These are phyloP conservation scores for Neonectria sp. DNA, from an alignment of 2,329 filamentous ascomycete genomes.

Conservation along the genomic window DNA sequence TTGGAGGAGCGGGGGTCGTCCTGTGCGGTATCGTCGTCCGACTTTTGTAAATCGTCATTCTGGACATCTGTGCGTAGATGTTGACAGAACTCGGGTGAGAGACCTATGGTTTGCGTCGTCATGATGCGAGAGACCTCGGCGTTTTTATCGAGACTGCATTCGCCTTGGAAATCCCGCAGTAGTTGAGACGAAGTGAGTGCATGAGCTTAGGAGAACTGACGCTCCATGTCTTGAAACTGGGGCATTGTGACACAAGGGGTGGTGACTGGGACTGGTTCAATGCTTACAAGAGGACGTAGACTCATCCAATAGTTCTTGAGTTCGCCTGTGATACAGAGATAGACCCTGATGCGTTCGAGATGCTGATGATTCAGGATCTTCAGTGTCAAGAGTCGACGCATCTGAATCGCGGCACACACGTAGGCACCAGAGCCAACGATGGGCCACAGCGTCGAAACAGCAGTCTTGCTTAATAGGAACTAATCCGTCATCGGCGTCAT, in stretches of 20 bases:
- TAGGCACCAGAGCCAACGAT: slow-evolving; percentile 2
- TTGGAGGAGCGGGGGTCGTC: too few relatives aligned
- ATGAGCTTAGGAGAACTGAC: slow-evolving; percentile 1
- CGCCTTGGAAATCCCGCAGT: too few relatives aligned
- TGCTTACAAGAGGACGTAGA: not conserved
- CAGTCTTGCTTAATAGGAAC: not conserved
- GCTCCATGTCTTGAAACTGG: not conserved
- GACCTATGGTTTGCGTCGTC: too few relatives aligned
- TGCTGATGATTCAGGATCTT: not conserved
- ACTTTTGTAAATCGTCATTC: too few relatives aligned
- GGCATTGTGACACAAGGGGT: not conserved
- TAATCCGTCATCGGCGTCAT: not conserved
- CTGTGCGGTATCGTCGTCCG: too few relatives aligned
- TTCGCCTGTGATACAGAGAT: not conserved
- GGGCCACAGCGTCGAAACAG: not conserved
- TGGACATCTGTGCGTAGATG: too few relatives aligned
- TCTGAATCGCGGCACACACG: slow-evolving; percentile 3
- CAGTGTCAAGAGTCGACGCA: not conserved
- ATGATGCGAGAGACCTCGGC: too few relatives aligned
- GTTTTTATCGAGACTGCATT: too few relatives aligned
- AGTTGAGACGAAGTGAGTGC: too few relatives aligned
- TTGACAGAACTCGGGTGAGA: too few relatives aligned
- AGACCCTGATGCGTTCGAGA: not conserved
- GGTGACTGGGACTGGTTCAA: not conserved
- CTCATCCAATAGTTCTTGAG: not conserved